Evolutionary conservation across 495 filamentous ascomycete genomes (phyloP).

Genomic region (Neurospora africana): DNA sequence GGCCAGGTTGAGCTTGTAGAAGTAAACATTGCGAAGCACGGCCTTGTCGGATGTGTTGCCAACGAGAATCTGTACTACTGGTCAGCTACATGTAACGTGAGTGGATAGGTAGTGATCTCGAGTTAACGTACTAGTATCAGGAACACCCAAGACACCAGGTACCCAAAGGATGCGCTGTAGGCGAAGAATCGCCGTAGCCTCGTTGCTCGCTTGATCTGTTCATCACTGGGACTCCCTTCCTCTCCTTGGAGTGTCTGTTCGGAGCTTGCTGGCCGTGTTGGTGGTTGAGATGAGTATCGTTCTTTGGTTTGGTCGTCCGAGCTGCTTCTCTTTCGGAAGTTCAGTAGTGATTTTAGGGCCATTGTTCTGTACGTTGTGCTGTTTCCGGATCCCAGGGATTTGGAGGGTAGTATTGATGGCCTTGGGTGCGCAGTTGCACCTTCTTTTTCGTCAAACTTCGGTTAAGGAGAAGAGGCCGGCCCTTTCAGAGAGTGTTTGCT

Average conservation of each 20-base stretch:
- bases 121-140: slow-evolving; percentile 48
- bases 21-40: slow-evolving; percentile 61
- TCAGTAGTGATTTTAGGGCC: background rate
- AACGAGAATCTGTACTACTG: slow-evolving; percentile 42
- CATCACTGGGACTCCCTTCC: slow-evolving; percentile 5
- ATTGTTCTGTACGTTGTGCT: background rate
- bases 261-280: background rate
- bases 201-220: slow-evolving; percentile 41
- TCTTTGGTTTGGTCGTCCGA: background rate
- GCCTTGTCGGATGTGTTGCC: slow-evolving; percentile 53
- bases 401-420: background rate
- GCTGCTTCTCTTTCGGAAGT: background rate
- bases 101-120: background rate
- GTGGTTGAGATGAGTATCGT: background rate
- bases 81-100: slow-evolving; percentile 6
- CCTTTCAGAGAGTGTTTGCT: background rate
- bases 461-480: background rate
- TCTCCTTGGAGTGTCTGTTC: background rate
- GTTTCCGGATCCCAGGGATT: background rate
- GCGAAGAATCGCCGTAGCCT: slow-evolving; percentile 43
- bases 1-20: slow-evolving; percentile 72
- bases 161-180: slow-evolving; percentile 54
- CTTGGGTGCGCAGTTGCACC: background rate
- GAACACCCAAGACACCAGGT: slow-evolving; percentile 65
- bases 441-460: background rate